Conservation (phyloP, 139 green algal genomes). For the Microglena sp. region DNA sequence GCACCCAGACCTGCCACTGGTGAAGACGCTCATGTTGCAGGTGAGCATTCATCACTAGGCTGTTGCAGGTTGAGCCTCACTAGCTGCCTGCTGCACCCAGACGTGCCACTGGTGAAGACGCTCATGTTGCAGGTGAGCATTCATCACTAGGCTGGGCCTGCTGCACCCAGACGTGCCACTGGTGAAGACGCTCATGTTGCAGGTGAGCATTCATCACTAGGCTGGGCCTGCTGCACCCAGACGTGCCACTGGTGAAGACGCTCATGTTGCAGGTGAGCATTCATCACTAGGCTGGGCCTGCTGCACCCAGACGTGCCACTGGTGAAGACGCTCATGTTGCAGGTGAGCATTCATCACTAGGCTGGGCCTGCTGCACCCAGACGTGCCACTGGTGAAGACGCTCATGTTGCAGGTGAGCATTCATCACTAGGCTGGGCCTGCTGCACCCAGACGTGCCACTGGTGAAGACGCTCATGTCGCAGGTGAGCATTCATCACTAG, state of each 20-base stretch:
- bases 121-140: constrained; percentile 58
- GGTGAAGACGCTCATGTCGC: constrained; percentile 54
- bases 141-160: constrained; percentile 45
- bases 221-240: constrained; percentile 55
- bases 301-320: constrained; percentile 63
- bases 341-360: constrained; percentile 53
- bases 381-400: constrained; percentile 58
- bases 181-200: constrained; percentile 54
- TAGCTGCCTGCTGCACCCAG: constrained; percentile 57
- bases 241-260: constrained; percentile 58
- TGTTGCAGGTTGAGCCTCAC: no score
- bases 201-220: constrained; percentile 53
- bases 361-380: constrained; percentile 55
- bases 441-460: constrained; percentile 63
- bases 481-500: constrained; percentile 53
- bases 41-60: constrained; percentile 44
- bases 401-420: constrained; percentile 58
- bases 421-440: constrained; percentile 45
- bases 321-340: constrained; percentile 54
- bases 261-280: constrained; percentile 58
- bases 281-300: constrained; percentile 45
- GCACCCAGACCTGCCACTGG: constrained; percentile 60
- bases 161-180: constrained; percentile 63
- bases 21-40: constrained; percentile 59
- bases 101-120: constrained; percentile 58